phyloP scores from a whole-genome alignment of 1,284 basidiomycete genomes.

The Cutaneotrichosporon mucoides region DNA sequence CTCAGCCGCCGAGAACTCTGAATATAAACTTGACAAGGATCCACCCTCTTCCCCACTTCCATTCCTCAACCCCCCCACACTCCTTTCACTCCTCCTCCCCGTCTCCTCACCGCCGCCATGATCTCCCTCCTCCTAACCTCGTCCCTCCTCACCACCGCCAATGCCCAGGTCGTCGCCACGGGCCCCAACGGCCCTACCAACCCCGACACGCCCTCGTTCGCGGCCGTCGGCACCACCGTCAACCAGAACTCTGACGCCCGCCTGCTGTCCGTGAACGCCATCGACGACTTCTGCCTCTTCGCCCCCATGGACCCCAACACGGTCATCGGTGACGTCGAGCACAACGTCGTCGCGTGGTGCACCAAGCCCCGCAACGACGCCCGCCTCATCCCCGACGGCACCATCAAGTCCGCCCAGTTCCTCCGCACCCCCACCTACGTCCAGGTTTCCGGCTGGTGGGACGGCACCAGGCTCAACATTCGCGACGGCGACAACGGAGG shows the following conservation, averaged over 20 bases:
- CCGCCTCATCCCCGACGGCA: slow-evolving; percentile 46
- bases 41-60: no score
- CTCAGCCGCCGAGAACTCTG: no score
- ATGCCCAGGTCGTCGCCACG: slow-evolving; percentile 37
- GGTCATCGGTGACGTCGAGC: slow-evolving; percentile 42
- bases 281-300: slow-evolving; percentile 48
- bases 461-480: slow-evolving; percentile 49
- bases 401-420: slow-evolving; percentile 43
- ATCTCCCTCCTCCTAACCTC: slow-evolving; percentile 3
- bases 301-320: slow-evolving; percentile 37
- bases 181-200: slow-evolving; percentile 48
- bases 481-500: slow-evolving; percentile 49
- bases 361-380: slow-evolving; percentile 39
- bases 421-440: slow-evolving; percentile 48
- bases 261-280: slow-evolving; percentile 43
- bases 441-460: slow-evolving; percentile 52
- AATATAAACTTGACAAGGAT: no score
- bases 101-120: neutral
- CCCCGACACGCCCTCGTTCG: slow-evolving; percentile 36
- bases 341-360: slow-evolving; percentile 42
- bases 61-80: no score
- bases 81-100: no score
- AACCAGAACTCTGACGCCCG: slow-evolving; percentile 46
- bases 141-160: slow-evolving; percentile 1
- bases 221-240: slow-evolving; percentile 34